Percentiles rank a stretch among this genome's conserved stretches.
Conservation (phyloP, 148 eudicot genomes). For the Tetragonia tetragonoides region DNA sequence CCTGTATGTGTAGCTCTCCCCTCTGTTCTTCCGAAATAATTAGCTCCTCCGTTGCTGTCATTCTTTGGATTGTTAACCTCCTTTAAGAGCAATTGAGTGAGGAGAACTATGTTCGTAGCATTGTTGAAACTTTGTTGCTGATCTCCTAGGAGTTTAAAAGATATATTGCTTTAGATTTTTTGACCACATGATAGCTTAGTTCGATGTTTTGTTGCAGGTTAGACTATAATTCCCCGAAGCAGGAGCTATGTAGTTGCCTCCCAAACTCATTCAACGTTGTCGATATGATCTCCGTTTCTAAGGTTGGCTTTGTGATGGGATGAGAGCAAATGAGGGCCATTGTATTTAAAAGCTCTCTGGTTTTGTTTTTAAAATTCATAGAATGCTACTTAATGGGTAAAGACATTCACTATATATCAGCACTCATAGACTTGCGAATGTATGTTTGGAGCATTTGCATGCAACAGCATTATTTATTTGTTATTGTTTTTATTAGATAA, state of each 20-base stretch:
- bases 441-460: too few relatives aligned
- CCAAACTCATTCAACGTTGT: conserved; percentile 19
- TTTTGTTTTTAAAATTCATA: too few relatives aligned
- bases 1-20: background rate
- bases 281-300: conserved; percentile 7
- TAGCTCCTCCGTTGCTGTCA: background rate
- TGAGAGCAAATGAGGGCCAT: too few relatives aligned
- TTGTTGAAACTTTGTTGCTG: background rate
- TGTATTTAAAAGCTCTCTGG: too few relatives aligned
- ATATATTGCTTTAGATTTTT: too few relatives aligned
- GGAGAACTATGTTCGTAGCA: background rate
- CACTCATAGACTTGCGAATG: too few relatives aligned
- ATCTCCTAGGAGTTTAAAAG: background rate
- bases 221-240: conserved; percentile 17
- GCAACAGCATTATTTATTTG: too few relatives aligned
- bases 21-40: background rate
- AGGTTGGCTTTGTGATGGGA: conserved; percentile 6
- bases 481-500: too few relatives aligned
- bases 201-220: conserved; percentile 16
- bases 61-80: background rate
- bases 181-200: background rate
- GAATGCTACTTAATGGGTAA: too few relatives aligned
- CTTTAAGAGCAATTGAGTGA: background rate
- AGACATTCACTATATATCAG: too few relatives aligned
- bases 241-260: conserved; percentile 26